A percentile compares a stretch with the other conserved stretches of the same genome.
These are phyloP conservation scores for Entomortierella chlamydospora DNA, from an alignment of 192 early-diverging fungal species.

Conservation along the genomic window DNA sequence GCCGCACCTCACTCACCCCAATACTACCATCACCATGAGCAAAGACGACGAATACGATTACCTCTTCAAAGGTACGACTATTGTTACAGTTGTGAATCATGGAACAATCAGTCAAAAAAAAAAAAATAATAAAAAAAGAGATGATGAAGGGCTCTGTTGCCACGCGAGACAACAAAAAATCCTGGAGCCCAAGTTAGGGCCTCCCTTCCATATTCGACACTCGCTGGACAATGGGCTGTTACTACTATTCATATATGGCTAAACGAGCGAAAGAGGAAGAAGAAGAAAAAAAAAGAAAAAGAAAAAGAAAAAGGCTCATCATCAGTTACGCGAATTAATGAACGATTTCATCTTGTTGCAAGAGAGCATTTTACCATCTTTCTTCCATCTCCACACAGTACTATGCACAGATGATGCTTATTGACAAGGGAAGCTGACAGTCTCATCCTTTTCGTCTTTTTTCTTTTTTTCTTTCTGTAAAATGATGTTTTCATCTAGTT, in stretches of 20 bases:
- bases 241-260: too few species aligned
- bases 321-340: too few species aligned
- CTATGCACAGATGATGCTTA: background rate
- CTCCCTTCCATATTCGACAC: too few species aligned
- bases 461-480: background rate
- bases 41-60: slow-evolving; percentile 88
- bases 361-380: background rate
- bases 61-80: slow-evolving; percentile 81
- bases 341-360: background rate
- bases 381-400: background rate
- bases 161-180: slow-evolving; percentile 19
- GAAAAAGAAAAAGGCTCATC: too few species aligned
- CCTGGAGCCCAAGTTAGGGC: slow-evolving; percentile 15
- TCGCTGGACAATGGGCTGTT: too few species aligned
- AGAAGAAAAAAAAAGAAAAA: too few species aligned
- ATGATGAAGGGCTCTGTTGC: slow-evolving; percentile 22
- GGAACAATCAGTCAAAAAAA: background rate
- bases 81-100: background rate
- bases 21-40: slow-evolving; percentile 48
- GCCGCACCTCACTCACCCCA: background rate
- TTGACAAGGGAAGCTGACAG: background rate
- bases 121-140: slow-evolving; percentile 6
- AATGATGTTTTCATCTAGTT: slow-evolving; percentile 65
- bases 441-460: background rate
- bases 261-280: too few species aligned